phyloP scores from a whole-genome alignment of 1,139 yeast genomes.

The Scheffersomyces insectosa region DNA sequence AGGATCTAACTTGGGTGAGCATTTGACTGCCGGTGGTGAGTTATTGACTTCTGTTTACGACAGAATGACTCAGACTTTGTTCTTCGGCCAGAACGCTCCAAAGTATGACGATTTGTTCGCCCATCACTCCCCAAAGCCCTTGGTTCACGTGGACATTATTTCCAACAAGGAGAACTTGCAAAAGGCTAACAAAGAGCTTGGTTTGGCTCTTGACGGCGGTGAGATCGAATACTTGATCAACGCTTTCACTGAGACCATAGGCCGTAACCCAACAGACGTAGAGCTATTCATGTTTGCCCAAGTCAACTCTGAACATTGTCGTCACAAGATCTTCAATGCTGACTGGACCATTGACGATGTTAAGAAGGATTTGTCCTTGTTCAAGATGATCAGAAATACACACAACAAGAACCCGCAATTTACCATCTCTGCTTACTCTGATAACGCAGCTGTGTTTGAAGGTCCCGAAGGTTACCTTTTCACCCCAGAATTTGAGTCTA shows the following conservation, averaged over 20 bases:
- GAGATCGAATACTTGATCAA: slow-evolving; percentile 85
- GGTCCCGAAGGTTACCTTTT: slow-evolving; percentile 75
- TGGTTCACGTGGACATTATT: slow-evolving; percentile 69
- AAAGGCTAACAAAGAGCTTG: slow-evolving; percentile 79
- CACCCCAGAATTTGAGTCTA: slow-evolving; percentile 73
- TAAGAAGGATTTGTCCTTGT: slow-evolving; percentile 70
- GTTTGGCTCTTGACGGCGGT: slow-evolving; percentile 89
- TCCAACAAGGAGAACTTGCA: slow-evolving; percentile 62
- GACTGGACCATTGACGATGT: slow-evolving; percentile 95
- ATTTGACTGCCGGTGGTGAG: slow-evolving; percentile 40
- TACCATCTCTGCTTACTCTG: slow-evolving; percentile 93
- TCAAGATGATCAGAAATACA: slow-evolving; percentile 95
- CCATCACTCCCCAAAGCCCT: slow-evolving; percentile 81
- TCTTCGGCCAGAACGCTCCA: slow-evolving; percentile 57
- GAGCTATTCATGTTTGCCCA: slow-evolving; percentile 99
- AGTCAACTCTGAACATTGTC: slow-evolving; percentile 98
- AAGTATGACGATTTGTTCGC: slow-evolving; percentile 69
- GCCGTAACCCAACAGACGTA: slow-evolving; percentile 96
- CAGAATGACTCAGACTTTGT: slow-evolving; percentile 88
- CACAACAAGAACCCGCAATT: slow-evolving; percentile 76
- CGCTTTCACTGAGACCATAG: slow-evolving; percentile 72
- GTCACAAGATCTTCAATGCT: slow-evolving; percentile 98
- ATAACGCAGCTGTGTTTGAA: slow-evolving; percentile 97
- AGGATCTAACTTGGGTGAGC: slow-evolving; percentile 62
- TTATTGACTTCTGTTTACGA: slow-evolving; percentile 78